These are phyloP conservation scores for Austroboletus eburneus DNA, from an alignment of 768 basidiomycete genomes.

Conservation along the genomic window DNA sequence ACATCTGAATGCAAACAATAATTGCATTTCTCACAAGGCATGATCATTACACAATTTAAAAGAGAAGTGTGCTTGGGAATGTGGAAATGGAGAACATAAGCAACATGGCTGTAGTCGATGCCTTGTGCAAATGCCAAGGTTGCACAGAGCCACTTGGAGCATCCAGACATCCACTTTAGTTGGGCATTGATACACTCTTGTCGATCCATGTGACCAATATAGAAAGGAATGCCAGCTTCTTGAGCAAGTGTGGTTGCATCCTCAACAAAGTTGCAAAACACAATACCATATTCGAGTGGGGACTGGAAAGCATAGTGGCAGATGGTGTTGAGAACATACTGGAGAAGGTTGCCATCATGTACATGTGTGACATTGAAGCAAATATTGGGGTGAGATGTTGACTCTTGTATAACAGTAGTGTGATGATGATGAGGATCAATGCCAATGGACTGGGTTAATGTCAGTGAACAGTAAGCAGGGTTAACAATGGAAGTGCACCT, in stretches of 20 bases:
- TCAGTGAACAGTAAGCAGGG: neutral
- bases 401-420: neutral
- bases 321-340: too few species aligned
- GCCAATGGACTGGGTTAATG: neutral
- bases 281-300: neutral
- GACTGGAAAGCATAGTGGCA: neutral
- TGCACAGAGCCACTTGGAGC: slow-evolving; percentile 3
- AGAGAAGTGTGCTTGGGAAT: slow-evolving; percentile 1
- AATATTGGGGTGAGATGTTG: neutral
- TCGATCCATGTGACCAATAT: neutral
- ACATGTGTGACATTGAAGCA: neutral
- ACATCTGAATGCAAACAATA: neutral
- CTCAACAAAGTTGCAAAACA: neutral
- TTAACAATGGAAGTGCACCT: too few species aligned
- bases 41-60: neutral
- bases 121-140: slow-evolving; percentile 7
- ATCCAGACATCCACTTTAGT: neutral
- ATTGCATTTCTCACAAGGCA: neutral
- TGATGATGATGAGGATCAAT: neutral
- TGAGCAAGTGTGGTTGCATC: neutral
- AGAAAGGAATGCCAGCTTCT: neutral
- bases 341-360: too few species aligned
- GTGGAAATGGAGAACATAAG: slow-evolving; percentile 3
- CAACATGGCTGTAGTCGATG: slow-evolving; percentile 2
- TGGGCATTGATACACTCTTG: neutral